Base-by-base conservation (phyloP, 495 filamentous ascomycete genomes). In the Geopyxis carbonaria region DNA sequence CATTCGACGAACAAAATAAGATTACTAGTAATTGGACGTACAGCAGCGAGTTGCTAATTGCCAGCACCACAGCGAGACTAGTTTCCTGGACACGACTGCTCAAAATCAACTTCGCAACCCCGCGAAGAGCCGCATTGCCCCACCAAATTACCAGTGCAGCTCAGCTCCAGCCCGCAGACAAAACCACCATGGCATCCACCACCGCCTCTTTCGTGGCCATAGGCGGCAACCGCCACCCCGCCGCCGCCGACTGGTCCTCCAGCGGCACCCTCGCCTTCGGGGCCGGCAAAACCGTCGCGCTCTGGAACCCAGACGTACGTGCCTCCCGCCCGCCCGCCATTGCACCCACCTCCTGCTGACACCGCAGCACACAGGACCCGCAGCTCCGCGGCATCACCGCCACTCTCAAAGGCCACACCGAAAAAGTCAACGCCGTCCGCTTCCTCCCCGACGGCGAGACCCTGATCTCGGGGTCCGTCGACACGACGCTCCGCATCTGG, bases 211-310 rank as follows among this genome's bases (percentile, higher is more conserved):
- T 82, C 48, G 73, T 92, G 22, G 78, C 84, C 21, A 75, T 76
- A 40, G 89, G 89, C 40, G 86, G 81, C 25, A 95, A 94, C 61
- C 67, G 87, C 44, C 81, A 94, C 46, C 78, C 89, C 19, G 74
- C 74, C 11, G 81, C 80, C 9, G 84, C 89, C 10, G 89, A 95
- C 60, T 97, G 89, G 89, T 72, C 84, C 53, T 52, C 63, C 5
- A 61, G 72, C 24, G 75, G 78, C 9, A 59, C 86, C 38, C 66
- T 95, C 25, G 91, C 87, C 31, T 97, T 80, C 61, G 89, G 89
- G 25, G 78, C 85, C 20, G 82, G 84, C 60, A 72, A 72, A 42
- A 89, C 87, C 61, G 66, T 94, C 43, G 89, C 85, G 22, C 53
- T 94, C 36, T 95, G 89, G 89, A 64, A 76, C 50, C 83, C 89